Base-by-base conservation (phyloP, 1,284 basidiomycete species). In the Psilocybe mexicana region DNA sequence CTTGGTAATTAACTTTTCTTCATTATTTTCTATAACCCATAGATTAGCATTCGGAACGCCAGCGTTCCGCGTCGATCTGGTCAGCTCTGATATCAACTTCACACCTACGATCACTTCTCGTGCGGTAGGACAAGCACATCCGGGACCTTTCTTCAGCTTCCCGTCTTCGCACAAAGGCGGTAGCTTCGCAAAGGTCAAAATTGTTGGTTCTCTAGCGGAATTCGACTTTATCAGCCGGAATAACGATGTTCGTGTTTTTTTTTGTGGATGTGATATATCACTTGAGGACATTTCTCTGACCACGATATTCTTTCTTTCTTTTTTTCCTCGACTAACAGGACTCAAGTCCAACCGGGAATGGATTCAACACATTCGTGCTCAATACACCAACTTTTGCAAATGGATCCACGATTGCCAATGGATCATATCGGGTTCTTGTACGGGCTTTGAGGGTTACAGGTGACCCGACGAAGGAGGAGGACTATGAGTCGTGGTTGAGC, bases 401-500 rank as follows among this genome's bases (percentile, higher is more conserved):
- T 63, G 83, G 84, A 0, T 86, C 83, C 0, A 68, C 65, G 2
- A 83, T 90, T 26, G 77, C 84, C 1, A 82, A 84, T 60, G 88
- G 88, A 2, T 67, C 70, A 6, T 90, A 89, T 72, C 78, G 78
- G 51, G 63, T 88, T 59, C 76, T 90, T 6, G 59, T 90, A 7
- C 79, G 86, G 6, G 84, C 82, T 3, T 70, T 87, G 58, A 81
- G 77, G 61, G 81, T 87, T 30, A 84, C 83, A 6, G 85, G 86
- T 2, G 70, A 87, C 63, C 71, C 76, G 3, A 75, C 63, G 14
- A 78, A 76, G 35, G 78, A 84, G 63, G 74, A 73, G 42, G 84
- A 87, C 67, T 89, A 83, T 65, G 86, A 88, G 70, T 79, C 77
- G 52, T 88, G 72, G 71, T 65, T 77, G 61, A 76, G 75, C 54